Conservation (phyloP, 2,329 filamentous ascomycete species). For the Colletotrichum noveboracense region DNA sequence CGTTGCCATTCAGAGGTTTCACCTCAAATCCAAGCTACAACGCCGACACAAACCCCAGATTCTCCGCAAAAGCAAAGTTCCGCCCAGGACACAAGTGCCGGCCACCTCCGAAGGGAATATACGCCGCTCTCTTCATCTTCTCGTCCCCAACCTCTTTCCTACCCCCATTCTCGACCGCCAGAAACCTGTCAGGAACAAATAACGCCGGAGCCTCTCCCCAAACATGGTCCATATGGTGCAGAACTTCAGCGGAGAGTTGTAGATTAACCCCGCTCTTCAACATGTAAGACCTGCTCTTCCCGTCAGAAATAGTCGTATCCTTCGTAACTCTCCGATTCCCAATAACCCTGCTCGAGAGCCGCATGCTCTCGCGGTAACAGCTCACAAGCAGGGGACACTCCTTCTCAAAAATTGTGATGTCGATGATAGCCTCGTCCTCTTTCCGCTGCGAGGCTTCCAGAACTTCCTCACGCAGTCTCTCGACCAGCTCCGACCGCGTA, state of each 20-base stretch:
- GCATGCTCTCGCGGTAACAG: neutral
- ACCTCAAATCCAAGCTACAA: neutral
- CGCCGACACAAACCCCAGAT: neutral
- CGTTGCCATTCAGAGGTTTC: neutral
- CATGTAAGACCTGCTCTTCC: neutral
- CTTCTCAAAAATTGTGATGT: neutral
- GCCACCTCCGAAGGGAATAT: neutral
- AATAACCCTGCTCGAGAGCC: neutral
- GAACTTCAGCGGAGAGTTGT: neutral
- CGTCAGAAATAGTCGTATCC: neutral
- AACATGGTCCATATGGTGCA: neutral
- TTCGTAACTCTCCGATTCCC: neutral
- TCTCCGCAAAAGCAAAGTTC: neutral
- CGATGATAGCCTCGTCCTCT: neutral
- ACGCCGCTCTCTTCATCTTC: neutral
- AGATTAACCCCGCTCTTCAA: neutral
- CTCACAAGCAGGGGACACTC: neutral
- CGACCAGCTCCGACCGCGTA: constrained; percentile 27
- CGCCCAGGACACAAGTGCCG: neutral
- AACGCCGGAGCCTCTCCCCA: neutral
- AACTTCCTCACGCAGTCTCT: constrained; percentile 28
- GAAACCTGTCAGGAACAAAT: neutral
- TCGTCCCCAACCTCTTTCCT: neutral
- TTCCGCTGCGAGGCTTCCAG: neutral
- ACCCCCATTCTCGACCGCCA: neutral